Conservation (phyloP, 257 asterid genomes). For the Solanum dulcamara region DNA sequence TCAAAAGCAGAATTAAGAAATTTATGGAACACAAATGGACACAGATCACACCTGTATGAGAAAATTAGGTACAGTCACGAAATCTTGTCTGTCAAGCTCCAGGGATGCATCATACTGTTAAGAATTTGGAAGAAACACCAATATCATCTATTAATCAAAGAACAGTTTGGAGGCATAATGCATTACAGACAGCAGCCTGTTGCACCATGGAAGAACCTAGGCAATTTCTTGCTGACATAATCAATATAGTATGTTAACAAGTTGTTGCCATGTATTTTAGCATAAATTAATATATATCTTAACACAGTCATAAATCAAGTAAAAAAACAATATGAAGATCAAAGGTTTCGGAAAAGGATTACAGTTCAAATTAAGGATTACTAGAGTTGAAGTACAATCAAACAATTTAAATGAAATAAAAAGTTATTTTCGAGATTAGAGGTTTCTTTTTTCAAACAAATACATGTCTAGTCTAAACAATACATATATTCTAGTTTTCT, state of each 20-base stretch:
- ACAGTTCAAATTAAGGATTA: neutral
- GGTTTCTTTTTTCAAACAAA: neutral
- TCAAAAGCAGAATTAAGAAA: neutral
- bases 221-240: neutral
- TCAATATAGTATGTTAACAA: neutral
- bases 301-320: neutral
- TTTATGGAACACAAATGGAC: neutral
- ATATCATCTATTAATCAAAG: neutral
- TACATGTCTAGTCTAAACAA: neutral
- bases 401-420: neutral
- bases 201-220: neutral
- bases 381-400: neutral
- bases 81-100: constrained; percentile 78
- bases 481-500: neutral
- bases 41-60: constrained; percentile 31
- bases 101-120: constrained; percentile 64
- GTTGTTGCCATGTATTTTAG: neutral
- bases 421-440: neutral
- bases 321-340: neutral
- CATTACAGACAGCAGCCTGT: neutral
- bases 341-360: neutral
- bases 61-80: constrained; percentile 57
- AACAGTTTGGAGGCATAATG: neutral
- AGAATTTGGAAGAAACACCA: constrained; percentile 9
- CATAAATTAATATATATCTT: neutral